Conservation (phyloP, 1,284 basidiomycete species). For the Amylostereum chailletii region DNA sequence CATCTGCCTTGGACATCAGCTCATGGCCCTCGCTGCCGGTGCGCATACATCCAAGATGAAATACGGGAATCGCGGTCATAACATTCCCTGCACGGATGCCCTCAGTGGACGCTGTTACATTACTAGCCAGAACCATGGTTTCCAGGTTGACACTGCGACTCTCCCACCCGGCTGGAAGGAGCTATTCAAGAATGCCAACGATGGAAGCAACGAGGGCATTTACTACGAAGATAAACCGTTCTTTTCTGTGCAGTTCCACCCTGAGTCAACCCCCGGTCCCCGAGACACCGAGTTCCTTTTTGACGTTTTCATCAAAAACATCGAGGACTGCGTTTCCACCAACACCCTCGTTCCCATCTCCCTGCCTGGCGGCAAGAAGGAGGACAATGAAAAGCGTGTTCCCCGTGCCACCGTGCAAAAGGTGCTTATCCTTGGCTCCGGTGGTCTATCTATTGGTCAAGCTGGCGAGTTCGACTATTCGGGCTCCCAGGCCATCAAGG, state of each 20-base stretch:
- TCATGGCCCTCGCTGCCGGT: constrained; percentile 91
- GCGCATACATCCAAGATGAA: constrained; percentile 97
- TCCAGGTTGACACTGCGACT: constrained; percentile 81
- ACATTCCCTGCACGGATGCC: constrained; percentile 95
- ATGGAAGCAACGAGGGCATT: constrained; percentile 96
- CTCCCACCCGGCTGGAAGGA: constrained; percentile 88
- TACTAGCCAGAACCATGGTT: constrained; percentile 99
- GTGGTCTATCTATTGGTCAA: constrained; percentile 95
- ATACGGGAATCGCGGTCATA: constrained; percentile 98
- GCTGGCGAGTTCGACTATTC: constrained; percentile 99
- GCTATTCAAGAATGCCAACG: constrained; percentile 95
- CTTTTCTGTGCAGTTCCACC: constrained; percentile 99
- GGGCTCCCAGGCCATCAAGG: constrained; percentile 98
- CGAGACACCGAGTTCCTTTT: constrained; percentile 99
- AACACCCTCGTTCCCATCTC: constrained; percentile 65
- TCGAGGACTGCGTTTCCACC: constrained; percentile 70
- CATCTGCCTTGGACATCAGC: constrained; percentile 98
- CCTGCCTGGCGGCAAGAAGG: constrained; percentile 84
- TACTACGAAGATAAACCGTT: constrained; percentile 88
- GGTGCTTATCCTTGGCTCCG: constrained; percentile 96
- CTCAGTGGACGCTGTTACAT: constrained; percentile 97
- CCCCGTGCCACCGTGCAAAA: constrained; percentile 83
- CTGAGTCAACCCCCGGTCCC: constrained; percentile 97
- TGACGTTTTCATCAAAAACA: constrained; percentile 91
- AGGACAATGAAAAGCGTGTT: constrained; percentile 71